Evolutionary conservation across 768 basidiomycete genomes (phyloP), one percentile per base, ranked within the genome.

Genomic region (Zangia roseola): DNA sequence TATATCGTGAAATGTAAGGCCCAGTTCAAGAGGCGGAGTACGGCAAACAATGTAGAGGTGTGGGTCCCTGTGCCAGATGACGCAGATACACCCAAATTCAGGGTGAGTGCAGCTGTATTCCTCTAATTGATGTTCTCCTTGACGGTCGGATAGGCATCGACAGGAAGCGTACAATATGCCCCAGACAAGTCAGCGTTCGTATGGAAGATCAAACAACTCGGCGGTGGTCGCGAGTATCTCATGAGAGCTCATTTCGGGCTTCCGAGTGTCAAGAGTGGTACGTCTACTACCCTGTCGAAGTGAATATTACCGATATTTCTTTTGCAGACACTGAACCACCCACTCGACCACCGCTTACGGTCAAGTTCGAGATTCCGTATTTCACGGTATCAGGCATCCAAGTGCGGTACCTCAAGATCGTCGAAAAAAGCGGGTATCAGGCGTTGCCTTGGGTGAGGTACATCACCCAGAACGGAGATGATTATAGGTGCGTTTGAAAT

Each of bases 1-100:
- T 97, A 95, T 64, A 91, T 94, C 76, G 94, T 97, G 57, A 97
- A 97, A 70, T 82, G 82, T 56, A 91, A 93, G 62, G 97, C 94
- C 2, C 97, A 98, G 68, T 99, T 99, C 78, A 98, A 99, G 76
- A 75, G 95, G 50, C 75, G 94, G 56, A 95, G 92, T 62, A 88
- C 93, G 5, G 97, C 95, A 41, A 99, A 97, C 73, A 98, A 98
- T 62, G 95, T 98, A 25, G 97, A 99, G 74, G 87, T 98, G 43
- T 97, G 90, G 69, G 95, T 99, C 5, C 94, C 94, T n/a, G 95
- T 99, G 0, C 95, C 97, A 9, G 95, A 98, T 59, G 97, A 98
- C 66, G 97, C 95, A 17, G 95, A 97, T 67, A 95, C 86, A 59
- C 97, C 97, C 0, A 97, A 94, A 64, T 99, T 98, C 73, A 79